A percentile compares a stretch with the other conserved stretches of the same genome.
Conservation (phyloP, 108 stramenopile genomes). For the Nannochloropsis granulata region DNA sequence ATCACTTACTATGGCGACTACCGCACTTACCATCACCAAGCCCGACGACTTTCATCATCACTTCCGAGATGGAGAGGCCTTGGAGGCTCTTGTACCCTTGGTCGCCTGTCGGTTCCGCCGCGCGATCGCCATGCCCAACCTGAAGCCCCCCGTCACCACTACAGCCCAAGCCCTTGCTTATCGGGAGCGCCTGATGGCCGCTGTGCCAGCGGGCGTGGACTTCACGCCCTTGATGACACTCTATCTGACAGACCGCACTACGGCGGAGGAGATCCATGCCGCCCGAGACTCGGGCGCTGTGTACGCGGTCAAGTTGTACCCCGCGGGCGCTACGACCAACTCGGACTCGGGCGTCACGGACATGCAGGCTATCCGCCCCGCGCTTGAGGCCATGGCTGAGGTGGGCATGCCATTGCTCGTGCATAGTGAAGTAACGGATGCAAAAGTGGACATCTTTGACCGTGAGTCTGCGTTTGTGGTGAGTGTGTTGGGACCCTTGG, state of each 20-base stretch:
- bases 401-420: constrained; percentile 83
- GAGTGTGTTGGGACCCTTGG: constrained; percentile 65
- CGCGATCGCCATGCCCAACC: constrained; percentile 89
- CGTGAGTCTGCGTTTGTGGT: constrained; percentile 85
- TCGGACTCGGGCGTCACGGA: constrained; percentile 85
- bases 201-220: constrained; percentile 31
- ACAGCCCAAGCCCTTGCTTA: constrained; percentile 70
- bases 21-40: constrained; percentile 28
- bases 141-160: constrained; percentile 86
- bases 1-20: not conserved
- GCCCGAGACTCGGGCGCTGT: constrained; percentile 54
- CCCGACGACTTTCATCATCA: constrained; percentile 97
- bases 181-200: constrained; percentile 52
- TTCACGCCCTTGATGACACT: constrained; percentile 88
- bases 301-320: constrained; percentile 87
- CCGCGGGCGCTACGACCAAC: constrained; percentile 97
- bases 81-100: constrained; percentile 37
- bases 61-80: constrained; percentile 56
- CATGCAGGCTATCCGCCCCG: constrained; percentile 59
- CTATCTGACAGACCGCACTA: constrained; percentile 87
- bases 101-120: constrained; percentile 55
- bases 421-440: constrained; percentile 90
- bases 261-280: constrained; percentile 79
- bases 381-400: constrained; percentile 69
- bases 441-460: constrained; percentile 86